A percentile compares a stretch with the other conserved stretches of the same genome.
Conservation (phyloP, 139 green algal genomes). For the Picochlorum sp. region DNA sequence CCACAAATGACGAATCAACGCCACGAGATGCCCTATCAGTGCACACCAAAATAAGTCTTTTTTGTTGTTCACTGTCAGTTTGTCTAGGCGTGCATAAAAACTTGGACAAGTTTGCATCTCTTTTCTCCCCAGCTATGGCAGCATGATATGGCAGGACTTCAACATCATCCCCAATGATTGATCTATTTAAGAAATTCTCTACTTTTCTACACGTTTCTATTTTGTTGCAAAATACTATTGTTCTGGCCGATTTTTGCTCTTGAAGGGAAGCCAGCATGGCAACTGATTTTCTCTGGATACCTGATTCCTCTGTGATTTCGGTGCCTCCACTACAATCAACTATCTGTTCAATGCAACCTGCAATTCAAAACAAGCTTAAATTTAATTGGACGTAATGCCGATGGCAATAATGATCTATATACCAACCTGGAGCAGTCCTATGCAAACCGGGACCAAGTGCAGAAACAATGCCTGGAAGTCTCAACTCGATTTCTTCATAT, state of each 20-base stretch:
- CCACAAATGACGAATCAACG: slow-evolving; percentile 49
- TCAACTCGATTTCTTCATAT: slow-evolving; percentile 30
- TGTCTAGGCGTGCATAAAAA: slow-evolving; percentile 41
- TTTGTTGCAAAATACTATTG: slow-evolving; percentile 83
- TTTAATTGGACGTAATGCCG: no score
- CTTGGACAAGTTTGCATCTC: slow-evolving; percentile 33
- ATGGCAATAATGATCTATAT: no score
- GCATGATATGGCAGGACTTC: slow-evolving; percentile 74
- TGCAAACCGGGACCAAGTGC: slow-evolving; percentile 74
- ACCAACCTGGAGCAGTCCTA: slow-evolving; percentile 55
- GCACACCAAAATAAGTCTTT: slow-evolving; percentile 50
- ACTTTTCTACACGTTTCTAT: slow-evolving; percentile 81
- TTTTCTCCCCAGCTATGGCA: slow-evolving; percentile 48
- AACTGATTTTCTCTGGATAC: slow-evolving; percentile 59
- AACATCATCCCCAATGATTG: not conserved
- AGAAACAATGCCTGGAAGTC: slow-evolving; percentile 46
- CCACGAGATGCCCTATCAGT: slow-evolving; percentile 66
- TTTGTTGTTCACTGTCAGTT: not conserved
- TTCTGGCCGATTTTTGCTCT: slow-evolving; percentile 17
- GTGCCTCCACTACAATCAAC: slow-evolving; percentile 88
- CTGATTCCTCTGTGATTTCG: slow-evolving; percentile 62
- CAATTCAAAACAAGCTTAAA: no score
- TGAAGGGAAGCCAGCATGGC: slow-evolving; percentile 40
- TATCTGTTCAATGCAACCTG: slow-evolving; percentile 73
- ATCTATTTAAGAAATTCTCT: slow-evolving; percentile 74